A percentile compares a stretch with the other conserved stretches of the same genome.
Conservation (phyloP, 2,329 filamentous ascomycete species). For the Botrytis paeoniae region DNA sequence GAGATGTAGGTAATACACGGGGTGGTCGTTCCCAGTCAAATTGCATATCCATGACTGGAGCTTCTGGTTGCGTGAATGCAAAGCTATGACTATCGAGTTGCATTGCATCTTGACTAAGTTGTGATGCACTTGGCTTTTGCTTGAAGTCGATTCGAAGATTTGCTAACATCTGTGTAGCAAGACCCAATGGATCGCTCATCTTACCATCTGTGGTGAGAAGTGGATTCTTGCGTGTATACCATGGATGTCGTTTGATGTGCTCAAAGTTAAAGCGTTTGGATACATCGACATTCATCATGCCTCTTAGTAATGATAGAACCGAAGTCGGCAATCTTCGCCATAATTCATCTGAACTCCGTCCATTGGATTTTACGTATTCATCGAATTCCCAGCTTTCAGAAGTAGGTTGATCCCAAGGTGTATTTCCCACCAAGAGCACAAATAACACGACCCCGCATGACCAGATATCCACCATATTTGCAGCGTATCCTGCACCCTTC, state of each 20-base stretch:
- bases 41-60: conserved; percentile 66
- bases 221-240: conserved; percentile 83
- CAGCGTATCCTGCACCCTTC: conserved; percentile 61
- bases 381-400: conserved; percentile 83
- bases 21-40: conserved; percentile 85
- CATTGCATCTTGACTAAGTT: conserved; percentile 55
- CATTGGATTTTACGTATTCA: conserved; percentile 77
- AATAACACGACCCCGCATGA: conserved; percentile 98
- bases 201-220: conserved; percentile 72
- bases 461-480: conserved; percentile 90
- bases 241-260: conserved; percentile 85
- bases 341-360: conserved; percentile 78
- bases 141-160: conserved; percentile 85
- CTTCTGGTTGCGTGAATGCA: conserved; percentile 83
- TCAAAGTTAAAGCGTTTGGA: conserved; percentile 76
- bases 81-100: conserved; percentile 63
- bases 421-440: conserved; percentile 91
- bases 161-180: conserved; percentile 95
- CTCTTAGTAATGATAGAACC: conserved; percentile 77
- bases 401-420: conserved; percentile 94
- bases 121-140: conserved; percentile 52
- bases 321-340: conserved; percentile 76
- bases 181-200: conserved; percentile 71
- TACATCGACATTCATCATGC: conserved; percentile 85
- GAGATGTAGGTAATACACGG: conserved; percentile 40